Evolutionary conservation across 257 asterid genomes (phyloP), one percentile per base, ranked within the genome.

Genomic region (Lycium ferocissimum): DNA sequence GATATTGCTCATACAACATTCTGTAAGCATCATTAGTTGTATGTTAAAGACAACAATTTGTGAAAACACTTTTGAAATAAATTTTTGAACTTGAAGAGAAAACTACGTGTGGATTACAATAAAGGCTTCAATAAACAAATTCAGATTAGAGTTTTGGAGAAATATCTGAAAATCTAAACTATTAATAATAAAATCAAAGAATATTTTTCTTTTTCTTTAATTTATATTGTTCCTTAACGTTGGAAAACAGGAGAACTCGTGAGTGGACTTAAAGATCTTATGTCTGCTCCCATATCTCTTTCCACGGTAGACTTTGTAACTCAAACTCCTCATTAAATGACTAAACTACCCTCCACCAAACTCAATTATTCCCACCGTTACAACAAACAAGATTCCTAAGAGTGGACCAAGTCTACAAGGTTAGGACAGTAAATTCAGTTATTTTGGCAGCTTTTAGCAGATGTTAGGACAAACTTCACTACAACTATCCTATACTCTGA

Each of bases 251-350:
- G 88, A 15, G 89, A 87, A 80, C 83, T 84, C 80, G 56, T 83
- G 61, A 89, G 78, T 80, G 84, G 87, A 85, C 80, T 90, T 88
- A 89, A 83, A 90, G 91, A 91, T 90, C 87, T 37, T 51, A 63
- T 89, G 93, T 91, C 92, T 89, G 88, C 94, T 91, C 88, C 89
- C 20, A 83, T 76, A 53, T 78, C 65, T 78, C 49, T 53, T 53
- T 51, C 49, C 82, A 57, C 83, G 5, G 86, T 76, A 38, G 1
- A 18, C 59, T 79, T 22, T 66, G 76, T 35, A 83, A 86, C 86
- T 85, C 62, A 63, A 78, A 79, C 49, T n/a, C 4, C 4, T 66
- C 51, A 56, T 6, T 12, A 10, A 54, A 73, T 85, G 69, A 65
- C 91, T 82, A 79, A 79, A 83, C 2, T 86, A 88, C 26, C 93